Evolutionary conservation across 2,329 filamentous ascomycete genomes (phyloP), one percentile per base, ranked within the genome.

Genomic region (Penicillium vulpinum): DNA sequence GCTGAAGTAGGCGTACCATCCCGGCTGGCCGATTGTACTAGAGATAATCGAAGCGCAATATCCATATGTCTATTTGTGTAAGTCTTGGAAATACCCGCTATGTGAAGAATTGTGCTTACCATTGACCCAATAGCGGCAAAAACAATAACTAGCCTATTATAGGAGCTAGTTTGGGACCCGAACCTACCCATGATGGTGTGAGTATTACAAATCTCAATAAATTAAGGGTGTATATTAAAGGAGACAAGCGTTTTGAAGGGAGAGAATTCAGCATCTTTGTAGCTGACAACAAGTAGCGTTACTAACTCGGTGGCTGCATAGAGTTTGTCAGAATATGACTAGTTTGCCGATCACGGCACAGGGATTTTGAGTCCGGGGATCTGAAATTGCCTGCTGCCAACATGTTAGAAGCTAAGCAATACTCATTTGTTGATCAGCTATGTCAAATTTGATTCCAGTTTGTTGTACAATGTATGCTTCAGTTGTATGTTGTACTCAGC

Each of bases 21-120:
- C 80, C 4, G 80, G 78, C 53, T 83, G 80, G 9, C 81, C 81
- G 51, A 83, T 81, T 16, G 80, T 83, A 54, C 78, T 80, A 38
- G 75, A 73, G 36, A 83, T 82, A 36, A 82, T 76, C 2, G 80
- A 81, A 9, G 80, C 73, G 51, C 75, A 78, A 60, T 82, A 82
- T 22, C 80, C 80, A 59, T 82, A 82, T 2, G 80, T 81, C 78
- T 80, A 52, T 28, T 18, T 31, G 31, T 56, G 47, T 57, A 44
- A 58, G 24, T 15, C 46, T 38, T 10, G 21, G n/a, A 18, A 36
- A n/a, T 51, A 24, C 10, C 16, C 38, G 36, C 2, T 5, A 28
- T 26, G 15, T 33, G 4, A 9, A 51, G 1, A 22, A 13, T 44
- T 18, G 1, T 35, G 13, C 73, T 62, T 45, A 76, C 74, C 68